Conservation (phyloP, 164 flowering plant genomes). For the Euptelea pleiosperma region DNA sequence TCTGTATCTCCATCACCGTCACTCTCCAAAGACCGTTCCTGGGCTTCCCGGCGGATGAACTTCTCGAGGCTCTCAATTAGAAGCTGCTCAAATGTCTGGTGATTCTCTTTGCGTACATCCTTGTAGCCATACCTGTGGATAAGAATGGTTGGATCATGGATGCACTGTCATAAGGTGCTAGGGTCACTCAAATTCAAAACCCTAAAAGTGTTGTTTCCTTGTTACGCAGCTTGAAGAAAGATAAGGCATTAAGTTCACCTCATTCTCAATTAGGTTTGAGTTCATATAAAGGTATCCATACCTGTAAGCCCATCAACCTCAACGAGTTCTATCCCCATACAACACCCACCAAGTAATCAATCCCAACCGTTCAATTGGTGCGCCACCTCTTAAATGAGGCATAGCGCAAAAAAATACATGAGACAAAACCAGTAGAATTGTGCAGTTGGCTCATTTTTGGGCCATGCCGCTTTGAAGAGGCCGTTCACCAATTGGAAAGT, state of each 20-base stretch:
- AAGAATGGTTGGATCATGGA: constrained; percentile 1
- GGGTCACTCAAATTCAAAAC: not conserved
- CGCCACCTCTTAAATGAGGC: no score
- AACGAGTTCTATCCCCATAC: not conserved
- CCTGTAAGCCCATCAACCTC: not conserved
- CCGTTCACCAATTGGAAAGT: not conserved
- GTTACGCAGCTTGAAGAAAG: no score
- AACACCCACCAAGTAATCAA: not conserved
- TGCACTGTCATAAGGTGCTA: not conserved
- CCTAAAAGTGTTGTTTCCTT: no score
- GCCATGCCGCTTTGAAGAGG: no score
- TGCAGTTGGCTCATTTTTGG: no score
- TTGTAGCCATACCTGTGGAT: constrained; percentile 80
- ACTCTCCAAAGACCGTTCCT: constrained; percentile 85
- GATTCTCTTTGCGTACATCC: constrained; percentile 96
- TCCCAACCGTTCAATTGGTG: no score
- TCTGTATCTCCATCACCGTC: constrained; percentile 78
- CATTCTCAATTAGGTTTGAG: no score
- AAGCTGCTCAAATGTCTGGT: constrained; percentile 90
- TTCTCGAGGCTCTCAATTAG: constrained; percentile 97
- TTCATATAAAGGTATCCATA: not conserved
- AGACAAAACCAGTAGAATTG: no score
- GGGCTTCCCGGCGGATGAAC: constrained; percentile 92
- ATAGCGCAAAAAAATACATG: no score
- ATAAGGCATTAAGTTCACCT: no score